These are phyloP conservation scores for Platanthera guangdongensis DNA, from an alignment of 106 monocot species.

Conservation along the genomic window DNA sequence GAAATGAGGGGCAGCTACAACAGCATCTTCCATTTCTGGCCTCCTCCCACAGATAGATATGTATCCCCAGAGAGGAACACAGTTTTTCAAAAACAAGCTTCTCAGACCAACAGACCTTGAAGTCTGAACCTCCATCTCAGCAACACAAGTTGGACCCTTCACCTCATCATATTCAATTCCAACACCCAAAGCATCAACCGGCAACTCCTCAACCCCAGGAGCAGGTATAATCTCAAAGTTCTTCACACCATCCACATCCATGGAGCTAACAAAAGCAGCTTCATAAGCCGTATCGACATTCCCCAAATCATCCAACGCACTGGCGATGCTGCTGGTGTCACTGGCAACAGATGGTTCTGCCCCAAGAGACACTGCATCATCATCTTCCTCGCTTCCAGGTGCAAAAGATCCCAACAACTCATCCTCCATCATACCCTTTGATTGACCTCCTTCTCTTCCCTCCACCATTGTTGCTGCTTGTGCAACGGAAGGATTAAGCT, in stretches of 20 bases:
- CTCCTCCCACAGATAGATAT: conserved; percentile 55
- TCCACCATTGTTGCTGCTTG: neutral
- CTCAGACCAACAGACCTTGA: neutral
- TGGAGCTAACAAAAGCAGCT: neutral
- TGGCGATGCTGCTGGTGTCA: conserved; percentile 31
- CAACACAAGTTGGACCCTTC: neutral
- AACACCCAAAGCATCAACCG: neutral
- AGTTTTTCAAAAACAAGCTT: conserved; percentile 35
- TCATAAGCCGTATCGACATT: conserved; percentile 2
- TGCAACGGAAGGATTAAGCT: neutral
- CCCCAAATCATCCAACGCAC: conserved; percentile 23
- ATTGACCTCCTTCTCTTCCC: neutral
- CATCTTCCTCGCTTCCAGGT: conserved; percentile 15
- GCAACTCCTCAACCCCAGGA: neutral
- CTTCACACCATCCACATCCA: conserved; percentile 7
- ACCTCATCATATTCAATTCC: conserved; percentile 3
- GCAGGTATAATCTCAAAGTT: conserved; percentile 14
- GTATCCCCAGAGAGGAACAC: conserved; percentile 52
- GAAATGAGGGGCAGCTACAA: conserved; percentile 29
- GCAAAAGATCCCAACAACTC: neutral
- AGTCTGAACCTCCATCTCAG: conserved; percentile 1
- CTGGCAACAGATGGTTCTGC: conserved; percentile 17
- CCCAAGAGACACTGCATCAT: conserved; percentile 6
- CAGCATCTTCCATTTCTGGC: conserved; percentile 70
- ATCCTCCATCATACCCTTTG: neutral